These are phyloP conservation scores for Gossypium schwendimanii DNA, from an alignment of 441 rosid genomes.

Conservation along the genomic window DNA sequence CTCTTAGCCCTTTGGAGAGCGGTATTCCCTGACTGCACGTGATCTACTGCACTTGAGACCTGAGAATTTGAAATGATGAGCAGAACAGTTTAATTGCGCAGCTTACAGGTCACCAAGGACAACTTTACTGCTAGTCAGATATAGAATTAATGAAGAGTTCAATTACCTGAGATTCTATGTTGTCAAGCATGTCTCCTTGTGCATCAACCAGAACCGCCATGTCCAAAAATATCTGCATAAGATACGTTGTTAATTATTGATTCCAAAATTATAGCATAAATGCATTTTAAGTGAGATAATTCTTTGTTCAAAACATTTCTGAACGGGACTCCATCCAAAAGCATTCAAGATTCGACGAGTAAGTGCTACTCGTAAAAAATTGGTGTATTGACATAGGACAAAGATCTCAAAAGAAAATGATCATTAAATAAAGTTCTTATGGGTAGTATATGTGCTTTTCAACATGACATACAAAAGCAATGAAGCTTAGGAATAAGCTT, in stretches of 20 bases:
- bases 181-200: slow-evolving; percentile 96
- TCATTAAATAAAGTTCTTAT: background rate
- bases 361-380: background rate
- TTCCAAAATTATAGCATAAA: background rate
- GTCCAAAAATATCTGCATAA: slow-evolving; percentile 76
- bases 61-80: slow-evolving; percentile 16
- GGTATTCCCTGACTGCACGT: slow-evolving; percentile 78
- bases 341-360: background rate
- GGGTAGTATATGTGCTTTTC: background rate
- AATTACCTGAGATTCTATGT: slow-evolving; percentile 82
- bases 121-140: background rate
- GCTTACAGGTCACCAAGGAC: background rate
- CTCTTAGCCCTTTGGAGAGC: slow-evolving; percentile 71
- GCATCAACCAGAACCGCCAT: slow-evolving; percentile 98
- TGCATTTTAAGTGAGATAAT: background rate
- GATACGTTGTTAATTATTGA: background rate
- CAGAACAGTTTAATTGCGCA: background rate
- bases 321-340: background rate
- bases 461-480: background rate
- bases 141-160: background rate
- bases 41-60: slow-evolving; percentile 93
- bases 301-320: slow-evolving; percentile 1
- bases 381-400: background rate
- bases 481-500: background rate
- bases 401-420: background rate